Base-by-base conservation (phyloP, 2,329 filamentous ascomycete species). In the Endoconidiophora laricicola region DNA sequence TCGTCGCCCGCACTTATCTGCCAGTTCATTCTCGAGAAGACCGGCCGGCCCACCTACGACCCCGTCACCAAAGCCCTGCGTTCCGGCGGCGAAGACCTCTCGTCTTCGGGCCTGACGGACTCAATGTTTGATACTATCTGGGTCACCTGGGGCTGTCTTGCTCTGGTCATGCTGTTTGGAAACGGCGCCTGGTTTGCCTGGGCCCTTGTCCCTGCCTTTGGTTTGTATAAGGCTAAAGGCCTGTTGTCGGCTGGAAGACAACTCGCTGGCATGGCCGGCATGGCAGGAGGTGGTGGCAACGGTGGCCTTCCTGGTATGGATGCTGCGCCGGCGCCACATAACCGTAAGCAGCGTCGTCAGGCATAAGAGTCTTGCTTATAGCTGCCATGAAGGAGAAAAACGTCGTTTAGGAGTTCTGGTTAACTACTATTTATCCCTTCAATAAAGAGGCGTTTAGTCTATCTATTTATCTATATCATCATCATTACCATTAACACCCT, bases 121-220 rank as follows among this genome's bases (percentile, higher is more conserved):
- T 96, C 93, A 70, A 86, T 96, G 83, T 98, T 94, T 74, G 91
- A 98, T 66, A 77, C 94, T 46, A 70, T 94, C 48, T 96, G 94
- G 76, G 86, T 94, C 68, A 95, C 87, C 0, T 95, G 88, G 81
- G 79, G 77, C 9, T 83, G 80, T 49, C 69, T 86, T 39, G 65
- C 81, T 6, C 64, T 82, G n/a, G 87, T 81, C 12, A 73, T 82
- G 14, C 55, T 94, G 24, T 75, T 90, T 44, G 91, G 91, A 3
- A 87, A 95, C 62, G 81, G 81, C 68, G 84, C 68, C 12, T 78
- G 73, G 74, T 61, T 75, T 18, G 57, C 77, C 9, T 78, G 73
- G 72, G 59, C 65, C 14, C 60, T 71, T 20, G 68, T 78, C 3
- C 75, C 75, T 4, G 72, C 70, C 37, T 78, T 74, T 56, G 74